Percentiles rank a stretch among this genome's conserved stretches.
phyloP scores from a whole-genome alignment of 495 filamentous ascomycete genomes.

The Neurospora sp. region DNA sequence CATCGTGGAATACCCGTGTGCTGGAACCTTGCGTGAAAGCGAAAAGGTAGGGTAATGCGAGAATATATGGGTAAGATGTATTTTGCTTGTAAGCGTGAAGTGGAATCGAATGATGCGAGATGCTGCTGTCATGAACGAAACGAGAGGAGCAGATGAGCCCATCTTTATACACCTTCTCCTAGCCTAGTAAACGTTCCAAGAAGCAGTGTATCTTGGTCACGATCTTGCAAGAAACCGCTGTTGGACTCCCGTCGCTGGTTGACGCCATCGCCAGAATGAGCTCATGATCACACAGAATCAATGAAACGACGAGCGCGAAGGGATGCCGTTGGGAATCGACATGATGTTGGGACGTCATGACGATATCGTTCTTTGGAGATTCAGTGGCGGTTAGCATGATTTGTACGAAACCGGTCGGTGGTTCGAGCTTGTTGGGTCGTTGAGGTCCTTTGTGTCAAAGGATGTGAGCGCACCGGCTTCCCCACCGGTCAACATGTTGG shows the following conservation, averaged over 20 bases:
- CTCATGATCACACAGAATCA: neutral
- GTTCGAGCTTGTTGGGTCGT: neutral
- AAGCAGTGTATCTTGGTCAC: neutral
- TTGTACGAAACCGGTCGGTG: neutral
- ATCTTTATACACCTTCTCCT: neutral
- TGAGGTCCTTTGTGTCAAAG: neutral
- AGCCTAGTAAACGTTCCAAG: neutral
- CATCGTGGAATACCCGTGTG: too few relatives aligned
- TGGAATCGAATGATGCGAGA: neutral
- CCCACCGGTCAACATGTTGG: neutral
- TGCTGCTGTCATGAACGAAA: neutral
- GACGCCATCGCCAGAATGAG: neutral
- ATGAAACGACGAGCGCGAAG: neutral
- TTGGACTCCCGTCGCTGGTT: neutral
- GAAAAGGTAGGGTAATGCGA: too few relatives aligned
- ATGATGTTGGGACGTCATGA: neutral
- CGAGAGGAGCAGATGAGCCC: neutral
- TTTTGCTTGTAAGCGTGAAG: neutral
- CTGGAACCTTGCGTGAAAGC: too few relatives aligned
- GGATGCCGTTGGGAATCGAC: neutral
- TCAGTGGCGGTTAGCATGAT: neutral
- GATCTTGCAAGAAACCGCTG: too few relatives aligned
- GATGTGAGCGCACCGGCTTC: neutral
- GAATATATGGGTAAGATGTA: neutral
- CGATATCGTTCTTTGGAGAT: neutral